Base-by-base conservation (phyloP, 352 stramenopile genomes). In the Phytophthora parvispora region DNA sequence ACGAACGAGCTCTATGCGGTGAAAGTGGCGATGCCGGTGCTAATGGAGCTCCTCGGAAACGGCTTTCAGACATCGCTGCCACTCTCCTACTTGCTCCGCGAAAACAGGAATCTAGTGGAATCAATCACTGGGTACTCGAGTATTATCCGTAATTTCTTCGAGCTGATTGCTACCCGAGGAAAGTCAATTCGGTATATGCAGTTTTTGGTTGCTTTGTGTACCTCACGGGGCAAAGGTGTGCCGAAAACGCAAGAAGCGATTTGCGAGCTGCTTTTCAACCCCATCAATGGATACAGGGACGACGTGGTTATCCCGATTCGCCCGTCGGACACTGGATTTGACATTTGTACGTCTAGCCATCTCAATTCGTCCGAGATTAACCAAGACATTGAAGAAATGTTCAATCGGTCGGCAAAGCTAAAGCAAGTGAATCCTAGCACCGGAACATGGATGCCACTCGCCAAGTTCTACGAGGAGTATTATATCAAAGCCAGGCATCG, bases 171-270 rank as follows among this genome's bases (percentile, higher is more conserved):
- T 50, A 80, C 80, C 10, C 69, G 82, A 42, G 83, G 86, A 10
- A 87, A 86, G 45, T 92, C 83, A 0, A 90, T 92, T 31, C 80
- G 86, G 12, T 93, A 90, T 50, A 81, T 93, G 76, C 86, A 93
- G 56, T 93, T 91, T 64, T 62, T 93, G 24, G 83, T 91, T 27
- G 83, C 84, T 16, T 64, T 92, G 58, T 93, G 86, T 57, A 90
- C 76, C 5, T 90, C 81, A 18, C 64, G 78, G 24, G 86, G 86
- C 3, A 78, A 75, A 38, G 86, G 83, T 0, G 72, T 93, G 0
- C 81, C 82, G 0, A 93, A 93, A 67, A 91, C 83, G 3, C 86
- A 93, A 51, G 83, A 93, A 75, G 77, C 84, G 7, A 90, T 93
- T 43, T 92, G 82, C 48, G 83, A 92, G 15, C 49, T 93, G 13